These are phyloP conservation scores for Paramecium octaurelia DNA, from an alignment of 73 alveolate genomes.

Conservation along the genomic window DNA sequence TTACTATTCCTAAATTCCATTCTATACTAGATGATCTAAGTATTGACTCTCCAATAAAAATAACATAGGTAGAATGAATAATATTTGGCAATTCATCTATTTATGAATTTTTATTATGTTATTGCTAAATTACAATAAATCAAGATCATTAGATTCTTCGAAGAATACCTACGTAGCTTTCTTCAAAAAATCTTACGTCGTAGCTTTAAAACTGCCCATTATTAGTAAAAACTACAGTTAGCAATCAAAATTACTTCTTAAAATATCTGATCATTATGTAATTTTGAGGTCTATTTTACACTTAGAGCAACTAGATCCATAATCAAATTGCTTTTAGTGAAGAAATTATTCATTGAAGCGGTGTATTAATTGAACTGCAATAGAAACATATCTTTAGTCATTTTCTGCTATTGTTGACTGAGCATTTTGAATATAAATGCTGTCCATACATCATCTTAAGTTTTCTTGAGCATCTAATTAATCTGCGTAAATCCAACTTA, in stretches of 20 bases:
- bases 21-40: not conserved
- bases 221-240: not conserved
- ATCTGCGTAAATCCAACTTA: not conserved
- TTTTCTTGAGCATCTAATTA: not conserved
- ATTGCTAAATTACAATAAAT: not conserved
- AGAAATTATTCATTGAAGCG: not conserved
- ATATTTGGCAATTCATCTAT: not conserved
- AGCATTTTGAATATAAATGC: constrained; percentile 14
- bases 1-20: not conserved
- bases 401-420: not conserved
- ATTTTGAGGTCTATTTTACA: constrained; percentile 10
- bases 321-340: not conserved
- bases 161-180: constrained; percentile 21
- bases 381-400: not conserved
- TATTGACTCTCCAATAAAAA: not conserved
- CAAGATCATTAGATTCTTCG: constrained; percentile 4
- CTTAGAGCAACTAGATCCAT: constrained; percentile 24
- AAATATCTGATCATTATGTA: constrained; percentile 37
- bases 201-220: constrained; percentile 47
- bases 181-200: constrained; percentile 31
- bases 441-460: constrained; percentile 47
- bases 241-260: not conserved
- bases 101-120: not conserved
- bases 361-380: not conserved
- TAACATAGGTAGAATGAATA: constrained; percentile 8